A percentile compares a stretch with the other conserved stretches of the same genome.
Conservation (phyloP, 768 basidiomycete species). For the Kwoniella shandongensis region DNA sequence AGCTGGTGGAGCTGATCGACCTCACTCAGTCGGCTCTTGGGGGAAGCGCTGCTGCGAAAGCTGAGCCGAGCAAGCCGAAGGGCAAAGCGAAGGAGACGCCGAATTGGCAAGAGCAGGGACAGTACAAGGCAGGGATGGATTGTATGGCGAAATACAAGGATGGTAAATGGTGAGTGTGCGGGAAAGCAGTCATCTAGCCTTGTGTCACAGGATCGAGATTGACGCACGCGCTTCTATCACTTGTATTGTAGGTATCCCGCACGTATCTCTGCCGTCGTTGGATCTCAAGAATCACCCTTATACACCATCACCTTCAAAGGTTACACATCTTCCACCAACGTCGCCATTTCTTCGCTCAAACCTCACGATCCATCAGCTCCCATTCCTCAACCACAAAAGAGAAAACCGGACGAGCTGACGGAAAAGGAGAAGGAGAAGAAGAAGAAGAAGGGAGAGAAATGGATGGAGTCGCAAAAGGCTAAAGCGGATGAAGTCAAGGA, state of each 20-base stretch:
- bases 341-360: slow-evolving; percentile 45
- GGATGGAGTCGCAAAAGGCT: slow-evolving; percentile 51
- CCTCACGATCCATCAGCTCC: slow-evolving; percentile 44
- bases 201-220: background rate
- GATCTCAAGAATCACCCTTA: slow-evolving; percentile 47
- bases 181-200: background rate
- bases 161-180: slow-evolving; percentile 48
- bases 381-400: slow-evolving; percentile 36
- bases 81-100: slow-evolving; percentile 37
- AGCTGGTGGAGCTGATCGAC: slow-evolving; percentile 52
- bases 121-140: slow-evolving; percentile 52
- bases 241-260: slow-evolving; percentile 48
- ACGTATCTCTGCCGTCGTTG: slow-evolving; percentile 47
- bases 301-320: slow-evolving; percentile 54
- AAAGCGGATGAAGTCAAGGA: slow-evolving; percentile 52
- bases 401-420: slow-evolving; percentile 42
- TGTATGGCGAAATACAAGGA: slow-evolving; percentile 55
- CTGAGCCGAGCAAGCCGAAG: slow-evolving; percentile 27
- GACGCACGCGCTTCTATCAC: background rate
- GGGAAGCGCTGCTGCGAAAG: slow-evolving; percentile 7
- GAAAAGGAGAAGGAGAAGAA: slow-evolving; percentile 54
- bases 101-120: slow-evolving; percentile 45
- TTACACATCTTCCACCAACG: slow-evolving; percentile 51
- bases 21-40: slow-evolving; percentile 48
- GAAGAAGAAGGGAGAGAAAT: slow-evolving; percentile 55